phyloP scores from a whole-genome alignment of 2,329 filamentous ascomycete genomes.

The Botrytis elliptica region DNA sequence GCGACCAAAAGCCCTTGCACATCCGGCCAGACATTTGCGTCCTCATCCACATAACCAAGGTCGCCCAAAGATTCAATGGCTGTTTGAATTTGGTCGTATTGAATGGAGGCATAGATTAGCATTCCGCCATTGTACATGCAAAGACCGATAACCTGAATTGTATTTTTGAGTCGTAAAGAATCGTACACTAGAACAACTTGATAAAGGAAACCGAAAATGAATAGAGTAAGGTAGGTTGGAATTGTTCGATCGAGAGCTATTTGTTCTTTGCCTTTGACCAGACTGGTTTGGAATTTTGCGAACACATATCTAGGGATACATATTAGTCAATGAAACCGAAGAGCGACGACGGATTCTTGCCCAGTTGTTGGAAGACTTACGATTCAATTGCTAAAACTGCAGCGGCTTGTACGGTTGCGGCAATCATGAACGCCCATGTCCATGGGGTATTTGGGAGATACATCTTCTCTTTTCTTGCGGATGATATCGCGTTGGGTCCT shows the following conservation, averaged over 20 bases:
- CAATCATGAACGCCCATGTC: constrained; percentile 81
- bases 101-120: constrained; percentile 87
- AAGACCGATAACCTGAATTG: constrained; percentile 95
- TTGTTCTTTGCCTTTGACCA: constrained; percentile 50
- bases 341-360: constrained; percentile 4
- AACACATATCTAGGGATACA: constrained; percentile 69
- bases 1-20: constrained; percentile 78
- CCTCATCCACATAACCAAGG: constrained; percentile 44
- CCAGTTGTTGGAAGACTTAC: constrained; percentile 53
- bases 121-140: constrained; percentile 91
- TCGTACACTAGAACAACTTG: constrained; percentile 89
- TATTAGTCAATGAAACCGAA: constrained; percentile 19
- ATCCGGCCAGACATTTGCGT: constrained; percentile 60
- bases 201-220: constrained; percentile 97
- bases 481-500: constrained; percentile 20
- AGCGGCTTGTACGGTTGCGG: constrained; percentile 72
- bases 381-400: constrained; percentile 82
- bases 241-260: constrained; percentile 67
- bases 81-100: constrained; percentile 83
- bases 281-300: constrained; percentile 72
- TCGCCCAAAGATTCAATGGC: constrained; percentile 60
- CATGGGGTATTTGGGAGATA: constrained; percentile 77
- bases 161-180: constrained; percentile 91
- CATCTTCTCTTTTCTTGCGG: constrained; percentile 48
- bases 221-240: constrained; percentile 90